Percentiles rank a stretch among this genome's conserved stretches.
phyloP scores from a whole-genome alignment of 1,139 yeast genomes.

The Suhomyces bokatorum region DNA sequence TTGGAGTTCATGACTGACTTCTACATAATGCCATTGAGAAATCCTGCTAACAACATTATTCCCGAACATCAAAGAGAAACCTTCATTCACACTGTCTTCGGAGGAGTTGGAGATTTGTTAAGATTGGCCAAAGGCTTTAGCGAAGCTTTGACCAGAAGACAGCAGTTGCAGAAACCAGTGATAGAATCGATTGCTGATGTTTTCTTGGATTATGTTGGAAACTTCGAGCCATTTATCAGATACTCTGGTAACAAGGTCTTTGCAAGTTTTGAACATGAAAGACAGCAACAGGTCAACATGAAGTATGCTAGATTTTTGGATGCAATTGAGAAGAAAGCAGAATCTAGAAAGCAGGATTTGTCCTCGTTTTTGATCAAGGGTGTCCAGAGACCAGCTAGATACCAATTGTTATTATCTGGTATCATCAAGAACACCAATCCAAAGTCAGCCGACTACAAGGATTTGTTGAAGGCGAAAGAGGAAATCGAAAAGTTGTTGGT shows the following conservation, averaged over 20 bases:
- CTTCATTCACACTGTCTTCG: constrained; percentile 87
- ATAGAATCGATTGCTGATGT: constrained; percentile 87
- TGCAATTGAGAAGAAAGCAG: constrained; percentile 87
- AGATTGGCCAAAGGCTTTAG: constrained; percentile 81
- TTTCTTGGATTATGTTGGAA: constrained; percentile 77
- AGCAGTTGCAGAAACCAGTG: constrained; percentile 78
- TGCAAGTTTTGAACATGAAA: constrained; percentile 93
- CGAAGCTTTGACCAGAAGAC: constrained; percentile 86
- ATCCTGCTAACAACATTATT: constrained; percentile 71
- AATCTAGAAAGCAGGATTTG: constrained; percentile 85
- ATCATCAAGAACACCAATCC: constrained; percentile 79
- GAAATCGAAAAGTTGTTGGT: constrained; percentile 74
- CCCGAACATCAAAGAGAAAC: constrained; percentile 89
- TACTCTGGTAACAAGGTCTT: constrained; percentile 97
- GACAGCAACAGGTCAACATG: constrained; percentile 88
- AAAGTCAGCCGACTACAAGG: constrained; percentile 71
- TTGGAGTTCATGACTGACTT: constrained; percentile 90
- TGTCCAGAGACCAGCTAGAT: constrained; percentile 93
- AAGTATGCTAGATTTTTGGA: constrained; percentile 90
- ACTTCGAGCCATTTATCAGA: constrained; percentile 86
- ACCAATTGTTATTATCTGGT: constrained; percentile 81
- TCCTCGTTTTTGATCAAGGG: constrained; percentile 94
- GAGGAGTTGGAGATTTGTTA: constrained; percentile 85
- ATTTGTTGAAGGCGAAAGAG: constrained; percentile 71
- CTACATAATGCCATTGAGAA: constrained; percentile 88